A percentile compares a stretch with the other conserved stretches of the same genome.
Evolutionary conservation across 352 stramenopile species (phyloP).

Genomic region (Globisporangium alternatum): DNA sequence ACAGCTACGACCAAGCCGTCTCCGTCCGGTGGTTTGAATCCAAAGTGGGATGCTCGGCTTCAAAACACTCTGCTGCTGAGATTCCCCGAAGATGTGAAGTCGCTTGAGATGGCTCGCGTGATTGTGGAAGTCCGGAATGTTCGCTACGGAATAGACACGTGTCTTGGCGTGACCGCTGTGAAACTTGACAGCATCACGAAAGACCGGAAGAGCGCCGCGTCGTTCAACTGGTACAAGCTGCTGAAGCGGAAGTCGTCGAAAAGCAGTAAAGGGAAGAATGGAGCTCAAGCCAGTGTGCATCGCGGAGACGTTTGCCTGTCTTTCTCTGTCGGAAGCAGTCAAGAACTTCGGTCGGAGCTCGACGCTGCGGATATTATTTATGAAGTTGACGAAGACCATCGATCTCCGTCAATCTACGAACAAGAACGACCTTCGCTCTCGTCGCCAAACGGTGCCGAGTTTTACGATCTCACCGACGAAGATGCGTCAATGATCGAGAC

Average conservation of each 20-base stretch:
- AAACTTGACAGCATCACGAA: conserved; percentile 81
- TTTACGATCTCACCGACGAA: conserved; percentile 43
- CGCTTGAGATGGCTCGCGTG: conserved; percentile 65
- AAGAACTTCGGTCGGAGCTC: conserved; percentile 69
- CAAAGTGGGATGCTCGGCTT: conserved; percentile 71
- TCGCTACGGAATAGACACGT: conserved; percentile 82
- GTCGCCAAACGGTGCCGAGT: conserved; percentile 33
- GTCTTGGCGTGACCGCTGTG: conserved; percentile 77
- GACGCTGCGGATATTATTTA: conserved; percentile 35
- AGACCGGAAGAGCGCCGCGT: conserved; percentile 65
- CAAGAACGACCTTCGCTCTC: conserved; percentile 23
- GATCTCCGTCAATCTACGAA: conserved; percentile 24
- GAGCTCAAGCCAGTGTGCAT: conserved; percentile 54
- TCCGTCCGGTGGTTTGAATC: conserved; percentile 65
- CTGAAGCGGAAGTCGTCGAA: conserved; percentile 75
- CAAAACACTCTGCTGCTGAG: conserved; percentile 79
- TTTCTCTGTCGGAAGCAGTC: conserved; percentile 82
- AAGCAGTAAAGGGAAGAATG: conserved; percentile 40
- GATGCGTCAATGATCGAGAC: conserved; percentile 31
- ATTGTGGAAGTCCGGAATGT: conserved; percentile 88
- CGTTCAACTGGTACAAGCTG: conserved; percentile 88
- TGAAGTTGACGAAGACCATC: conserved; percentile 27
- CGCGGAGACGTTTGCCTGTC: conserved; percentile 73
- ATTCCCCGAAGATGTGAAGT: conserved; percentile 58
- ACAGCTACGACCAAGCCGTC: conserved; percentile 77